phyloP scores from a whole-genome alignment of 306 rosid genomes.

The Citrullus mucosospermus region DNA sequence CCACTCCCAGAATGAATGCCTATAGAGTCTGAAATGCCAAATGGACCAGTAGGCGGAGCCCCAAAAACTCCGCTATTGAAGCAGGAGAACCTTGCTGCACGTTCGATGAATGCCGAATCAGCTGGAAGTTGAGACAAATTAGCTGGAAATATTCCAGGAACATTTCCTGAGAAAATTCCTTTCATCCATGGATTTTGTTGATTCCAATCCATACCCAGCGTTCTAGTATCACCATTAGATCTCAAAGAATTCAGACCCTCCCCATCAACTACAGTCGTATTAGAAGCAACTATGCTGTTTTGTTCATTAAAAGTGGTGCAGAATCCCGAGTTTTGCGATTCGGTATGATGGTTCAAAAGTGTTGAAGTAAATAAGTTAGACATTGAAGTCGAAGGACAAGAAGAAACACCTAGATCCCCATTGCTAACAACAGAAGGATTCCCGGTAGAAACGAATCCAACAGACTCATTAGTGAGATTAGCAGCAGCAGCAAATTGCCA shows the following conservation, averaged over 20 bases:
- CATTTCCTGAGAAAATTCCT: constrained; percentile 37
- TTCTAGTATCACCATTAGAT: constrained; percentile 32
- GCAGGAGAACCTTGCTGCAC: constrained; percentile 82
- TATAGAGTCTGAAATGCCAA: constrained; percentile 43
- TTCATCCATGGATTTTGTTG: constrained; percentile 37
- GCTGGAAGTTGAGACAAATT: constrained; percentile 77
- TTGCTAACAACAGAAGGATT: constrained; percentile 34
- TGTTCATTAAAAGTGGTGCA: constrained; percentile 42
- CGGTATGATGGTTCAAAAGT: constrained; percentile 48
- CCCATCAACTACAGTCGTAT: constrained; percentile 30
- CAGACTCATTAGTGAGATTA: constrained; percentile 41
- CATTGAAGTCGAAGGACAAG: constrained; percentile 61
- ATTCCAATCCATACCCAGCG: constrained; percentile 59
- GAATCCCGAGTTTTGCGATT: constrained; percentile 53
- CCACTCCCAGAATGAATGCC: constrained; percentile 26
- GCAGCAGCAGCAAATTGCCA: constrained; percentile 61
- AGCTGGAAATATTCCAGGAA: constrained; percentile 40
- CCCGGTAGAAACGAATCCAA: constrained; percentile 35
- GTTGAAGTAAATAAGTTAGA: constrained; percentile 46
- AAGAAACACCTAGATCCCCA: constrained; percentile 49
- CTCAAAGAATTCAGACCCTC: constrained; percentile 36
- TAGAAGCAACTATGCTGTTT: constrained; percentile 30
- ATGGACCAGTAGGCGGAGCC: constrained; percentile 38
- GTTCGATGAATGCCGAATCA: constrained; percentile 80
- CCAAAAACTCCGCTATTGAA: constrained; percentile 53